Conservation (phyloP, 345 rosid genomes). For the Syzygium aromaticum region DNA sequence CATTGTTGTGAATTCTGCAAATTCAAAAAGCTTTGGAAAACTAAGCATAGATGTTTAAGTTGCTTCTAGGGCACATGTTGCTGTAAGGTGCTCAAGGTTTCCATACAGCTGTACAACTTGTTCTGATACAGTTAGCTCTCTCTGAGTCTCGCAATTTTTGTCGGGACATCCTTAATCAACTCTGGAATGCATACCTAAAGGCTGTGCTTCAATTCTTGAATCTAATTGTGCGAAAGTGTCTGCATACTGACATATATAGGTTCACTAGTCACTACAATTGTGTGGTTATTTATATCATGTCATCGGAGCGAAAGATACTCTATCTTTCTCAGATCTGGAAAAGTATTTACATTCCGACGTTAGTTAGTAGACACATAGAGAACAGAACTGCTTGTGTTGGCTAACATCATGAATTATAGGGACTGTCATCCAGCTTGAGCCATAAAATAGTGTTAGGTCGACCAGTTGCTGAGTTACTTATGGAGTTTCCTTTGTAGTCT, state of each 20-base stretch:
- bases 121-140: not conserved
- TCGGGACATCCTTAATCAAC: not conserved
- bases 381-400: not conserved
- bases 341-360: not conserved
- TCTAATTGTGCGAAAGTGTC: not conserved
- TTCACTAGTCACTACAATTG: not conserved
- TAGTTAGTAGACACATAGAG: not conserved
- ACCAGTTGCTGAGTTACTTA: not conserved
- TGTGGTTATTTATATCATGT: not conserved
- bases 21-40: not conserved
- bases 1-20: conserved; percentile 46
- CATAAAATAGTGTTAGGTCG: not conserved
- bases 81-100: not conserved
- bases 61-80: not conserved
- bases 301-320: not conserved
- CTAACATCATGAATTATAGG: not conserved
- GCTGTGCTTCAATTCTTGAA: not conserved
- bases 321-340: not conserved
- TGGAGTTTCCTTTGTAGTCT: not conserved
- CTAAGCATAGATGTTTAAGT: not conserved
- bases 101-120: not conserved
- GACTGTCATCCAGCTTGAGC: not conserved
- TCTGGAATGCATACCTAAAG: not conserved
- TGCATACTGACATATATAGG: not conserved
- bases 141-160: not conserved